These are phyloP conservation scores for Neonectria faginata DNA, from an alignment of 2,329 filamentous ascomycete species.

Conservation along the genomic window DNA sequence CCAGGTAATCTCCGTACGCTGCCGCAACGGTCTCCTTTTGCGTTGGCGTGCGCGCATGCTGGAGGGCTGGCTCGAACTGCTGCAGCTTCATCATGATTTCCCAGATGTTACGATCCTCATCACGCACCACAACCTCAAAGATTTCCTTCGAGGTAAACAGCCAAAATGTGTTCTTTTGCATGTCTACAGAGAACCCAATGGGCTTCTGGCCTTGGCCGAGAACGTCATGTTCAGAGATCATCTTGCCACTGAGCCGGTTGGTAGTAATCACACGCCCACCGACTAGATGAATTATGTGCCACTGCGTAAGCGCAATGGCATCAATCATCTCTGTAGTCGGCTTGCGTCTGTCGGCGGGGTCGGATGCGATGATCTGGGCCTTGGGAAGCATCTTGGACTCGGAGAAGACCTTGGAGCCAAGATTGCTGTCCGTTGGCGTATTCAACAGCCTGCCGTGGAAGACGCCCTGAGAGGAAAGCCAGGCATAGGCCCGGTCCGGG, in stretches of 20 bases:
- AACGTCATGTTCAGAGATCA: slow-evolving; percentile 90
- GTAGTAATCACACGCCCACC: slow-evolving; percentile 86
- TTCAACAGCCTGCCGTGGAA: slow-evolving; percentile 85
- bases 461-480: slow-evolving; percentile 88
- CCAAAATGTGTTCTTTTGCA: slow-evolving; percentile 98
- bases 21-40: slow-evolving; percentile 94
- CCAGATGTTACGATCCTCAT: slow-evolving; percentile 95
- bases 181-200: slow-evolving; percentile 87
- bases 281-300: slow-evolving; percentile 88
- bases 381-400: slow-evolving; percentile 82
- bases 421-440: slow-evolving; percentile 66
- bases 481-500: slow-evolving; percentile 83
- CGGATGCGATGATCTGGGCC: slow-evolving; percentile 77
- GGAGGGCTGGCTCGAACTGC: slow-evolving; percentile 88
- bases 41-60: slow-evolving; percentile 80
- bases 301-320: slow-evolving; percentile 88
- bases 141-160: slow-evolving; percentile 92
- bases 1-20: slow-evolving; percentile 89
- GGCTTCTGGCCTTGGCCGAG: slow-evolving; percentile 82
- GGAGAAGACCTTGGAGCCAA: slow-evolving; percentile 80
- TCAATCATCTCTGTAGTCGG: slow-evolving; percentile 78
- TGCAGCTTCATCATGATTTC: slow-evolving; percentile 89
- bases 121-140: slow-evolving; percentile 89
- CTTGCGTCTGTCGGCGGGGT: slow-evolving; percentile 73
- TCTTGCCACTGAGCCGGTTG: slow-evolving; percentile 86